These are phyloP conservation scores for Penicillium sp. DNA, from an alignment of 2,329 filamentous ascomycete species.

Conservation along the genomic window DNA sequence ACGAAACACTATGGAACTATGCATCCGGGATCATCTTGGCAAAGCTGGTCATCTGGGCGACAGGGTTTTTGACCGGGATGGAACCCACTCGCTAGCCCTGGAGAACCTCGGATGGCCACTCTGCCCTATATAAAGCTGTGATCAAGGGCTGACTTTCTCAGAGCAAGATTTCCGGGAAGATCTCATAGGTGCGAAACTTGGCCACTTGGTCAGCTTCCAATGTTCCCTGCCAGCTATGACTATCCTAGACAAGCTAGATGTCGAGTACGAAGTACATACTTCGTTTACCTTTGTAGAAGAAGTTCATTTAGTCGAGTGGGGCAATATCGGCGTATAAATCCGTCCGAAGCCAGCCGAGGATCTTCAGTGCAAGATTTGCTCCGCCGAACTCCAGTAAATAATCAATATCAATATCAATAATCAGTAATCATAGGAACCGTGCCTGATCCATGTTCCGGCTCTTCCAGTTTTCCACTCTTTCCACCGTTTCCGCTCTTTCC, in stretches of 20 bases:
- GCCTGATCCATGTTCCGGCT: too few relatives aligned
- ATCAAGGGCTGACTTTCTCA: neutral
- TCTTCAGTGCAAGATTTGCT: neutral
- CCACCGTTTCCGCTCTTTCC: neutral
- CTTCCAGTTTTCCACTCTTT: neutral
- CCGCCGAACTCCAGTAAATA: neutral
- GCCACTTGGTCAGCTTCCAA: neutral
- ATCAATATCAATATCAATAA: neutral
- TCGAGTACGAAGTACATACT: neutral
- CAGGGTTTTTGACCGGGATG: neutral
- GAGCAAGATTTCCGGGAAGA: neutral
- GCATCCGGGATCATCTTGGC: neutral
- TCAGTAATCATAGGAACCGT: neutral
- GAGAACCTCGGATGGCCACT: neutral
- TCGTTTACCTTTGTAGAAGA: too few relatives aligned
- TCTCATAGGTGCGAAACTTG: neutral
- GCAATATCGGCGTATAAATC: slow-evolving; percentile 4
- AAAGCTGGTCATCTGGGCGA: slow-evolving; percentile 1
- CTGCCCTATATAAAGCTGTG: slow-evolving; percentile 3
- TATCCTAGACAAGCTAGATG: neutral
- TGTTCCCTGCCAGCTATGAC: neutral
- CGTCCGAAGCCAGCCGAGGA: slow-evolving; percentile 1
- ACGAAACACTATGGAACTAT: neutral
- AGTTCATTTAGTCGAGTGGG: neutral
- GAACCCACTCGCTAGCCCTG: neutral